phyloP scores from a whole-genome alignment of 129 eudicot genomes.

The Artemisia tridentata region DNA sequence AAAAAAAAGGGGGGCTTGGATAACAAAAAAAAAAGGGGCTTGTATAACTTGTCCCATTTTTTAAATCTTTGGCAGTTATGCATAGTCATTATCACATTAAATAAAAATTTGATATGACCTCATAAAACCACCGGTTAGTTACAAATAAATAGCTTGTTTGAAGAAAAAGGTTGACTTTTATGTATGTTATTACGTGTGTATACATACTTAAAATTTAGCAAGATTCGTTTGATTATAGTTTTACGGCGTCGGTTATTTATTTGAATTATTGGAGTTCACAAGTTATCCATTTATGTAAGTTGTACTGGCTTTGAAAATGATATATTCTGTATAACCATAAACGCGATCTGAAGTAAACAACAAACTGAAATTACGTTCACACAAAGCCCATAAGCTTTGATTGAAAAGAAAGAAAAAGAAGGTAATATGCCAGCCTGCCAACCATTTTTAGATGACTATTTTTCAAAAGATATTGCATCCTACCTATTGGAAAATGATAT shows the following conservation, averaged over 20 bases:
- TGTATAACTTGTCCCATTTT: no score
- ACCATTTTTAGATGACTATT: neutral
- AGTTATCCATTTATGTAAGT: neutral
- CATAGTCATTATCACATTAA: neutral
- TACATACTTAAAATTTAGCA: no score
- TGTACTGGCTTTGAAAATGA: neutral
- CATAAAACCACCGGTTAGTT: neutral
- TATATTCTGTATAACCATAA: neutral
- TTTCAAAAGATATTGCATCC: slow-evolving; percentile 5
- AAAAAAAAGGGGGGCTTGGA: no score
- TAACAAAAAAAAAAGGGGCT: no score
- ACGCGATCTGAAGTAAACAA: neutral
- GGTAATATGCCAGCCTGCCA: slow-evolving; percentile 26
- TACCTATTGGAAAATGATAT: neutral
- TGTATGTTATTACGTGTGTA: neutral
- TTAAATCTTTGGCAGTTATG: neutral
- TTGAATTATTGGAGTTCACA: no score
- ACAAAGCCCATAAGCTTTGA: slow-evolving; percentile 34
- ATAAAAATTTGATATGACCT: neutral
- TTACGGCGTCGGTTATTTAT: no score
- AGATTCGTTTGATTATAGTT: no score
- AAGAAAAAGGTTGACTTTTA: neutral
- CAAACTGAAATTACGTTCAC: neutral
- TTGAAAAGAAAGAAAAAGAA: slow-evolving; percentile 7
- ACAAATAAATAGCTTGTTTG: neutral